Evolutionary conservation across 2,329 filamentous ascomycete species (phyloP), one percentile per base, ranked within the genome.

Genomic region (Fusarium circinatum): DNA sequence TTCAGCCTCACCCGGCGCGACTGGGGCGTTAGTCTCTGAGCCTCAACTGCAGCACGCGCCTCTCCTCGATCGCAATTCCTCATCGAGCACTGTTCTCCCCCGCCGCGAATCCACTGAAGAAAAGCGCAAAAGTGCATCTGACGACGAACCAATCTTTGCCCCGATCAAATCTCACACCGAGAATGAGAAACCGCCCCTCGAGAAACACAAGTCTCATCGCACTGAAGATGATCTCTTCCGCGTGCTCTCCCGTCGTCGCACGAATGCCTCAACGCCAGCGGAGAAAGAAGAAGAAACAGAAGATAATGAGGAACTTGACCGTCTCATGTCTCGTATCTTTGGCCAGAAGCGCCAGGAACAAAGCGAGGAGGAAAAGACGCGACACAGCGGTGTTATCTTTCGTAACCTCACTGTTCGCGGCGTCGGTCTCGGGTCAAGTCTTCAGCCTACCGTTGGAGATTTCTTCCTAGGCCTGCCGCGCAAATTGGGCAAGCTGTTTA

Each of bases 291-390:
- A 84, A n/a, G 55, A 75, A 1, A 58, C 61, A 0, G 79, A 82
- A 20, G 82, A 84, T n/a, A 72, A 78, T 5, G 71, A 80, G n/a
- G 89, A 90, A 75, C 88, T 92, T 38, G 85, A 91, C 57, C 84
- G 85, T 17, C 82, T 93, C 44, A 90, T 94, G 84, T 93, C 91
- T 1, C 89, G 89, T 7, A 92, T 94, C 87, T 94, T 94, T 76
- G 92, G 92, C 11, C 83, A 85, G 39, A 88, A 88, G 26, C 86
- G 92, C 11, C 90, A 92, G 73, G 86, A 88, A 49, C 84, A 89
- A n/a, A 92, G 90, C 2, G 89, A 93, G 69, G 91, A 92, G 70
- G 91, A 93, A 75, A 89, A 92, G 78, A 92, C 90, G 0, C 84
- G 91, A 28, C 92, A 94, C 78, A 85, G 89, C 32, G 92, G 92